phyloP scores from a whole-genome alignment of 768 basidiomycete genomes.

The Neoboletus subvelutipes region DNA sequence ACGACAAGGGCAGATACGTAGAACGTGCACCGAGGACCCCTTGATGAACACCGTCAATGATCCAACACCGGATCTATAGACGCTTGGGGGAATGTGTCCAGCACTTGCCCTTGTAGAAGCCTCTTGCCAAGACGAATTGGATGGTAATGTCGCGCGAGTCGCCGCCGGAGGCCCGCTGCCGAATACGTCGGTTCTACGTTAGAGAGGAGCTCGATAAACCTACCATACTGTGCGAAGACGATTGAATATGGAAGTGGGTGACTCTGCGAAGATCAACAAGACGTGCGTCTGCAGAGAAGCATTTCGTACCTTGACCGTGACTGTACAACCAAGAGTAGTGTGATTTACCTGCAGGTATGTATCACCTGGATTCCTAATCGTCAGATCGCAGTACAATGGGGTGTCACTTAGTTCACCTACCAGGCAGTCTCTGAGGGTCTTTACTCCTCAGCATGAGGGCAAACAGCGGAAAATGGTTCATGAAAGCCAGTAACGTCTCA shows the following conservation, averaged over 20 bases:
- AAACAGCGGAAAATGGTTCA: conserved; percentile 94
- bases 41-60: conserved; percentile 14
- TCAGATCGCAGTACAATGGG: not conserved
- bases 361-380: conserved; percentile 20
- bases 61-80: conserved; percentile 3
- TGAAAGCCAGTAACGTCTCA: conserved; percentile 66
- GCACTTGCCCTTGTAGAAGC: conserved; percentile 47
- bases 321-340: conserved; percentile 23
- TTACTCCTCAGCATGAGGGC: conserved; percentile 81
- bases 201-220: conserved; percentile 7
- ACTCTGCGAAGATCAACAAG: conserved; percentile 38
- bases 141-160: conserved; percentile 55
- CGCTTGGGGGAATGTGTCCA: conserved; percentile 46
- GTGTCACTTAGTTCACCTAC: conserved; percentile 35
- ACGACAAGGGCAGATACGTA: conserved; percentile 27
- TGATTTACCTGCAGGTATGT: conserved; percentile 28
- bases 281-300: not conserved
- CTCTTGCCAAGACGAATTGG: conserved; percentile 52
- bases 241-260: conserved; percentile 49
- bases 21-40: conserved; percentile 16
- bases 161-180: conserved; percentile 49
- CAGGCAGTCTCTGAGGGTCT: conserved; percentile 80
- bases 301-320: conserved; percentile 21
- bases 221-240: conserved; percentile 61
- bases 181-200: not conserved